phyloP scores from a whole-genome alignment of 2,329 filamentous ascomycete genomes.

The Cladosporium velox region DNA sequence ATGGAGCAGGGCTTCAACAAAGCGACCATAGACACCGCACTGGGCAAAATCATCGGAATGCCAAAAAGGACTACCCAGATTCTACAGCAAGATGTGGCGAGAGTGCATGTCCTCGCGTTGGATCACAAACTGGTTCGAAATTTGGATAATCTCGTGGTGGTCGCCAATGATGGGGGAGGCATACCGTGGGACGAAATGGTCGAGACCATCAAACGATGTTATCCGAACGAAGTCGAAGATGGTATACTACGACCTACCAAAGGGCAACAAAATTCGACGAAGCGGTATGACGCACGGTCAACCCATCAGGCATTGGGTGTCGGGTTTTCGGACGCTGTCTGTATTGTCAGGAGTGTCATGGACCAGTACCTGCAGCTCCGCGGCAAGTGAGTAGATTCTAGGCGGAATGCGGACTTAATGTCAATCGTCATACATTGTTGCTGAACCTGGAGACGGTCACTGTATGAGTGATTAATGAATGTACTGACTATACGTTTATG shows the following conservation, averaged over 20 bases:
- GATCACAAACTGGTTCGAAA: slow-evolving; percentile 4
- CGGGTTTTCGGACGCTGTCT: neutral
- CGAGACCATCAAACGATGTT: neutral
- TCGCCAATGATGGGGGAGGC: neutral
- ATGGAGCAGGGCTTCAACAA: slow-evolving; percentile 25
- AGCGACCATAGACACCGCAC: slow-evolving; percentile 18
- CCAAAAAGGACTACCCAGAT: slow-evolving; percentile 11
- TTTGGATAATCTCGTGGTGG: neutral
- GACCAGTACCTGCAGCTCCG: neutral
- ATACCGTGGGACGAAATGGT: neutral
- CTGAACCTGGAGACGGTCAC: neutral
- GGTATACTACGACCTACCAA: neutral
- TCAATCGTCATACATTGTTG: neutral
- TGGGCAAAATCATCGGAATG: slow-evolving; percentile 25
- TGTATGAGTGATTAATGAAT: neutral
- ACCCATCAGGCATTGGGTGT: neutral
- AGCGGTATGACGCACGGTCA: neutral
- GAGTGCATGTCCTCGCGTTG: slow-evolving; percentile 32
- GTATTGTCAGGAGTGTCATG: neutral
- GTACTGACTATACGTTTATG: neutral
- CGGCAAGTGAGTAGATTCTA: neutral
- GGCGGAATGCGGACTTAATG: neutral
- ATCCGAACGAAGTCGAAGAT: neutral
- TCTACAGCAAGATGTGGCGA: slow-evolving; percentile 34
- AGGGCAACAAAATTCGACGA: neutral